These are phyloP conservation scores for Colletotrichum orchidophilum DNA, from an alignment of 2,329 filamentous ascomycete genomes.

Conservation along the genomic window DNA sequence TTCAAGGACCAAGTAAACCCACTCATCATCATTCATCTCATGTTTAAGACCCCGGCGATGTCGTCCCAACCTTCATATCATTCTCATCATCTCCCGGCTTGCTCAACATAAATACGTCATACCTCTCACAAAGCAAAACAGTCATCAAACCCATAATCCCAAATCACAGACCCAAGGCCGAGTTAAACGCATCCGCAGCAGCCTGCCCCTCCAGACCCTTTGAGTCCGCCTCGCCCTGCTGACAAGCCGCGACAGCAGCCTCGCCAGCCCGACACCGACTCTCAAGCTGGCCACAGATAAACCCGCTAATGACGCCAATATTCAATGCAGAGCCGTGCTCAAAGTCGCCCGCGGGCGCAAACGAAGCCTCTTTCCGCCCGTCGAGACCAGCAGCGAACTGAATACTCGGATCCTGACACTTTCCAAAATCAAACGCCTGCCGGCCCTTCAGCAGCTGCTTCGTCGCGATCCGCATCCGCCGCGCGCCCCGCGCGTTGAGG, in stretches of 20 bases:
- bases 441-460: not conserved
- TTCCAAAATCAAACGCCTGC: conserved; percentile 51
- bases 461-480: conserved; percentile 35
- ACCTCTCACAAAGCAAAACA: not conserved
- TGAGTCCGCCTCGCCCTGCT: conserved; percentile 34
- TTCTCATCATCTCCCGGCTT: not conserved
- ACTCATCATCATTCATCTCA: not conserved
- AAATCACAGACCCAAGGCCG: conserved; percentile 24
- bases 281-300: conserved; percentile 55
- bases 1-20: not conserved
- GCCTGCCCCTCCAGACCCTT: conserved; percentile 36
- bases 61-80: not conserved
- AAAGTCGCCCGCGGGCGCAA: conserved; percentile 55
- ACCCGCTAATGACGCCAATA: conserved; percentile 52
- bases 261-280: conserved; percentile 39
- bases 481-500: conserved; percentile 10
- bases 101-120: not conserved
- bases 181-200: conserved; percentile 40
- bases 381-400: conserved; percentile 59
- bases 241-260: conserved; percentile 35
- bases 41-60: not conserved
- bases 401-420: conserved; percentile 58
- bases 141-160: not conserved
- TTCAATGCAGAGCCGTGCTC: conserved; percentile 59
- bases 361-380: conserved; percentile 55